phyloP scores from a whole-genome alignment of 2,329 filamentous ascomycete species.

The Phaeosphaeriaceae sp. region DNA sequence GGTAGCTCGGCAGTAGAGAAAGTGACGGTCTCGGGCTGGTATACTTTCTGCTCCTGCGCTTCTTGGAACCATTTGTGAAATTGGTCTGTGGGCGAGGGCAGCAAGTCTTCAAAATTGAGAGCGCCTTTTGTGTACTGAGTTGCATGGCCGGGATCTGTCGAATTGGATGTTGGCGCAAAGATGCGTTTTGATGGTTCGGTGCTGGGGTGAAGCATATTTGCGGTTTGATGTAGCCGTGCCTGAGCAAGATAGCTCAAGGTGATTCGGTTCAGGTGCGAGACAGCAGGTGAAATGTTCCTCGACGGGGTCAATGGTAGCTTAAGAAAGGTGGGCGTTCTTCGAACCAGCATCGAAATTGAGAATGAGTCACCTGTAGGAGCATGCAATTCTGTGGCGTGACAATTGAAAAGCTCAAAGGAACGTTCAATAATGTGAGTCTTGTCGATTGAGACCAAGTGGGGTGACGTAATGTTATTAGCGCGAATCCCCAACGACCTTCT shows the following conservation, averaged over 20 bases:
- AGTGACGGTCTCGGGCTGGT: conserved; percentile 87
- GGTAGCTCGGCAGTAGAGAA: conserved; percentile 85
- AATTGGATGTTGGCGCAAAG: conserved; percentile 67
- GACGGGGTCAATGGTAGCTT: neutral
- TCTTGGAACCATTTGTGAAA: conserved; percentile 90
- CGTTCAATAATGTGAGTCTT: conserved; percentile 13
- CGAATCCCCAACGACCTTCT: neutral
- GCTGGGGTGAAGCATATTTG: conserved; percentile 36
- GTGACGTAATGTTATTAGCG: conserved; percentile 29
- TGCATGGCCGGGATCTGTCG: conserved; percentile 67
- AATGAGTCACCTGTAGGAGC: neutral
- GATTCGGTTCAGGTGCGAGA: neutral
- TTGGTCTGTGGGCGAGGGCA: conserved; percentile 74
- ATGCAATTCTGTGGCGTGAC: conserved; percentile 17
- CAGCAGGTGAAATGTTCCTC: neutral
- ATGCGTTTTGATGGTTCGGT: conserved; percentile 47
- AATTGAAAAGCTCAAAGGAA: neutral
- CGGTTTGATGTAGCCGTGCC: neutral
- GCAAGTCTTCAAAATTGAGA: conserved; percentile 68
- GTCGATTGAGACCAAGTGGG: conserved; percentile 31
- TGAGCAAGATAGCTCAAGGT: neutral
- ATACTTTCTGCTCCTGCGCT: conserved; percentile 67
- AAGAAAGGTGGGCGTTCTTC: neutral
- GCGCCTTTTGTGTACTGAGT: conserved; percentile 75
- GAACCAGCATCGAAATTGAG: conserved; percentile 6